Evolutionary conservation across 768 basidiomycete genomes (phyloP), one percentile per base, ranked within the genome.

Genomic region (Boletus huronensis): DNA sequence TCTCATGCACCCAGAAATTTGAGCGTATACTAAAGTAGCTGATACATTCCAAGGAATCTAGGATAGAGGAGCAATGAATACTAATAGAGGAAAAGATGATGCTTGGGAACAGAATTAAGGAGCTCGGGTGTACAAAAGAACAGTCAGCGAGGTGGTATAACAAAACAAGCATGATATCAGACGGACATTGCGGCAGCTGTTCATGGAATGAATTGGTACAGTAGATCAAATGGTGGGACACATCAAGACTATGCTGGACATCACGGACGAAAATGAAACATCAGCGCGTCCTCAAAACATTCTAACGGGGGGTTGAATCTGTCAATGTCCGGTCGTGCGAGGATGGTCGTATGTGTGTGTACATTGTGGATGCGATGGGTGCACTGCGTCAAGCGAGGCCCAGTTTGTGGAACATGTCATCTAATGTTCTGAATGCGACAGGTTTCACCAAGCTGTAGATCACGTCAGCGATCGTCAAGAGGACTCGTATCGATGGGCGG

Each of bases 361-460:
- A 60, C 42, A 48, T 45, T 49, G 46, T 52, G 21, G 39, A 54
- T 66, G 58, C 49, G 35, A 40, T 55, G 44, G 19, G 38, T 44
- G 38, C 32, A 32, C 19, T 23, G 53, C 31, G 48, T 77, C 64
- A 79, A 60, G 75, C 64, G 14, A 79, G 68, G 23, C 88, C 87
- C 40, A 92, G 75, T 70, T 82, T 87, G 52, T 79, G 79, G 66
- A 93, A 90, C 82, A 90, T 89, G 60, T 85, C 82, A 52, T 94
- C 88, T 19, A 98, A 72, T 16, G 87, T 93, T 65, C 88, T 92
- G 74, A 98, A 90, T n/a, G 90, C 90, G 19, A 98, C 93, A 11
- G 95, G 95, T 70, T 98, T 98, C 53, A 97, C 91, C 19, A 96
- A 80, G 64, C 93, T 95, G 58, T 0, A 58, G 41, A 16, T 31